phyloP scores from a whole-genome alignment of 2,329 filamentous ascomycete species.

The Coniochaeta ligniaria region DNA sequence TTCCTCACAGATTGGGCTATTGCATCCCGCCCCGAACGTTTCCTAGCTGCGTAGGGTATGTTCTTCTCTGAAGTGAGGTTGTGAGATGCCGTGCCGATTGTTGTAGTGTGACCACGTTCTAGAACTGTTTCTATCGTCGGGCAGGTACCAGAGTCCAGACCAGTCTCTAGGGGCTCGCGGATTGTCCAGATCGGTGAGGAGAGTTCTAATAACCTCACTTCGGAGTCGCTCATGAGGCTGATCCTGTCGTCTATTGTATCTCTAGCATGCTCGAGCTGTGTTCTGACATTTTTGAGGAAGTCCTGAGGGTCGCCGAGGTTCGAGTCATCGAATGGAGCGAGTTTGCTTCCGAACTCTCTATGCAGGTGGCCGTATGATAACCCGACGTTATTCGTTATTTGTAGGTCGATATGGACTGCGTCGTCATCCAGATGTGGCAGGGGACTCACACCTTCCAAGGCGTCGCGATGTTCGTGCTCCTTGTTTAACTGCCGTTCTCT shows the following conservation, averaged over 20 bases:
- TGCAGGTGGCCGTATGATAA: constrained; percentile 36
- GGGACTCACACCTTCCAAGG: constrained; percentile 26
- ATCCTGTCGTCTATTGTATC: constrained; percentile 34
- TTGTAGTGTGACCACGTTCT: constrained; percentile 19
- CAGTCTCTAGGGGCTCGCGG: constrained; percentile 37
- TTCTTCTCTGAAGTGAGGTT: background rate
- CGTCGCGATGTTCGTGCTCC: constrained; percentile 6
- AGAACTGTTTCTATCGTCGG: constrained; percentile 40
- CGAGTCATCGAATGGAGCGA: constrained; percentile 31
- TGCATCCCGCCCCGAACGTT: background rate
- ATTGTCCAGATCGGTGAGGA: constrained; percentile 37
- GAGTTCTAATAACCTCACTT: constrained; percentile 38
- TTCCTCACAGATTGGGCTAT: background rate
- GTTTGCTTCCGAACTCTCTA: constrained; percentile 11
- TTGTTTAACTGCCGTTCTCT: constrained; percentile 6
- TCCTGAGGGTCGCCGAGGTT: constrained; percentile 34
- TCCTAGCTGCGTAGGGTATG: background rate
- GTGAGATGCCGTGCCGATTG: background rate
- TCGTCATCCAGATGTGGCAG: constrained; percentile 33
- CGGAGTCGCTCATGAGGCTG: constrained; percentile 36
- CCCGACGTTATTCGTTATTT: constrained; percentile 42
- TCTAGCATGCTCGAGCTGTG: constrained; percentile 26
- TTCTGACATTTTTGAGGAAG: constrained; percentile 33
- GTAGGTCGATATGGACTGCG: constrained; percentile 37
- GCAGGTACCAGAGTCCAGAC: constrained; percentile 29